phyloP scores from a whole-genome alignment of 23 red algal genomes.

The Cyanidium caldarium region DNA sequence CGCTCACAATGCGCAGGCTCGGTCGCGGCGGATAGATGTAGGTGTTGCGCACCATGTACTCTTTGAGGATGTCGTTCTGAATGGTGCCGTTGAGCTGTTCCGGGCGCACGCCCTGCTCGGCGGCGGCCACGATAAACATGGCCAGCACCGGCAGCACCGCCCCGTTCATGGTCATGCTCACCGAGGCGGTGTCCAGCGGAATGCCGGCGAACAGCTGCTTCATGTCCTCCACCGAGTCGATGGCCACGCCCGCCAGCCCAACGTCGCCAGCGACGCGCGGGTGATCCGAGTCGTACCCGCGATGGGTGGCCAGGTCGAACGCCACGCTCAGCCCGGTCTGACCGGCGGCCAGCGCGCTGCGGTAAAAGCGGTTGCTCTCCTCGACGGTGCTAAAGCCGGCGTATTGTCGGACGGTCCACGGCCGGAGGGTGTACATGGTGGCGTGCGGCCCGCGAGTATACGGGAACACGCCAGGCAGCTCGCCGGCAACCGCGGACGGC shows the following conservation, averaged over 20 bases:
- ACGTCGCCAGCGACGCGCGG: constrained; percentile 24
- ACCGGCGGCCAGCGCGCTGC: constrained; percentile 8
- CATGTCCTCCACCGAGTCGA: constrained; percentile 33
- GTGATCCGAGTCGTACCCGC: constrained; percentile 42
- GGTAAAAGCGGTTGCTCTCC: constrained; percentile 19
- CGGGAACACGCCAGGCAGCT: constrained; percentile 9
- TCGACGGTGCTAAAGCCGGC: constrained; percentile 19
- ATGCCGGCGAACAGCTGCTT: constrained; percentile 25
- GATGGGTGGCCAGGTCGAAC: constrained; percentile 35
- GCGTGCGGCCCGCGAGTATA: constrained; percentile 17
- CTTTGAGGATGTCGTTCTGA: constrained; percentile 47
- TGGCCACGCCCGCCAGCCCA: constrained; percentile 33
- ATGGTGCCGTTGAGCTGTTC: constrained; percentile 19
- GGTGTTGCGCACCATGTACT: constrained; percentile 49
- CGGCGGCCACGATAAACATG: constrained; percentile 26
- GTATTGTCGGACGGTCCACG: constrained; percentile 33
- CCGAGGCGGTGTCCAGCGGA: constrained; percentile 21
- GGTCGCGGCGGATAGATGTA: constrained; percentile 31
- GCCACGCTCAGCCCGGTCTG: constrained; percentile 26
- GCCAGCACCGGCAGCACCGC: constrained; percentile 42
- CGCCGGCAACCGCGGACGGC: background rate
- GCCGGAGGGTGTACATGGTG: constrained; percentile 23
- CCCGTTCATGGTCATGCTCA: constrained; percentile 52
- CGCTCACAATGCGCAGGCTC: constrained; percentile 22
- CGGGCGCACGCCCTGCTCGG: constrained; percentile 17